These are phyloP conservation scores for Trichoderma endophyticum DNA, from an alignment of 2,329 filamentous ascomycete genomes.

Conservation along the genomic window DNA sequence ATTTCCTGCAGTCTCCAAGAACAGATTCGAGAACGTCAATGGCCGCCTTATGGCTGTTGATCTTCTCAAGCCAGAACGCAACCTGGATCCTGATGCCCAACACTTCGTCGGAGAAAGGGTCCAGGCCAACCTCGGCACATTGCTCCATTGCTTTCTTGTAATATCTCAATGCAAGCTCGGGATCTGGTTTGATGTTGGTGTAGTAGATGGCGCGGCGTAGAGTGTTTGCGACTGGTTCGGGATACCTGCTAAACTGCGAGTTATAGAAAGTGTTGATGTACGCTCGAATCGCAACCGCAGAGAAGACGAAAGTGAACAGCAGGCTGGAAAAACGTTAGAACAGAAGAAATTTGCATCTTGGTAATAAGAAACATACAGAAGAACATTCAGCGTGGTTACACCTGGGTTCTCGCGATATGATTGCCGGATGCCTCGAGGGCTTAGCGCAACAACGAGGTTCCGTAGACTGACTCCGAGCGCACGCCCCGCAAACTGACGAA, in stretches of 20 bases:
- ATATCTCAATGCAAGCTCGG: conserved; percentile 74
- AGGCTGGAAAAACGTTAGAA: conserved; percentile 25
- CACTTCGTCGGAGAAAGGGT: conserved; percentile 87
- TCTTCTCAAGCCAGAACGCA: conserved; percentile 74
- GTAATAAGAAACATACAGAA: conserved; percentile 28
- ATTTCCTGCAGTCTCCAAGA: conserved; percentile 63
- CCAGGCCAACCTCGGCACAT: conserved; percentile 70
- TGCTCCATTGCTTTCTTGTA: conserved; percentile 76
- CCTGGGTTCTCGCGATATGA: conserved; percentile 35
- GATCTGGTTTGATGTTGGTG: conserved; percentile 71
- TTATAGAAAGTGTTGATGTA: conserved; percentile 57
- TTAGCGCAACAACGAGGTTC: conserved; percentile 34
- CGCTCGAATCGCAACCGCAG: conserved; percentile 34
- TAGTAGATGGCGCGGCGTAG: conserved; percentile 85
- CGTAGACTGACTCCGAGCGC: conserved; percentile 34
- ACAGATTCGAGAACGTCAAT: conserved; percentile 78
- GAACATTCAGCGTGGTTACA: conserved; percentile 30
- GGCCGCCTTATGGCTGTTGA: conserved; percentile 65
- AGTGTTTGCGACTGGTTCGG: conserved; percentile 69
- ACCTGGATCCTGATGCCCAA: conserved; percentile 85
- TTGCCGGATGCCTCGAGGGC: conserved; percentile 34
- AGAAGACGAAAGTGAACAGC: conserved; percentile 29
- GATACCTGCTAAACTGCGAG: conserved; percentile 55
- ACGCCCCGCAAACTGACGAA: conserved; percentile 30
- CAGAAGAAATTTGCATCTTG: fast-evolving